phyloP scores from a whole-genome alignment of 495 filamentous ascomycete genomes.

The Aspergillus nidulans region DNA sequence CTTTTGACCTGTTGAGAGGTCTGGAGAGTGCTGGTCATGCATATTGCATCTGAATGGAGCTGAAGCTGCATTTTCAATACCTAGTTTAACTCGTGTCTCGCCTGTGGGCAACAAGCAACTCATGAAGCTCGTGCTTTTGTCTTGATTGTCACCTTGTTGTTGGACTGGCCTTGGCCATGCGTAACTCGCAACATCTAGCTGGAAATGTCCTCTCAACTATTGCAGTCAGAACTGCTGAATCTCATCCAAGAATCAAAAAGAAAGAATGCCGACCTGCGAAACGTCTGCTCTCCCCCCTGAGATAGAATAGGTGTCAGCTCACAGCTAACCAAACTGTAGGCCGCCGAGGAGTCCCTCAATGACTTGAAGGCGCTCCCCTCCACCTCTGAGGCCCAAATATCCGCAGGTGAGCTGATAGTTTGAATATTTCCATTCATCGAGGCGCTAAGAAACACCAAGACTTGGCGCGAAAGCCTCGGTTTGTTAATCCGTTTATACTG shows the following conservation, averaged over 20 bases:
- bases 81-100: background rate
- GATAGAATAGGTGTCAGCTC: slow-evolving; percentile 3
- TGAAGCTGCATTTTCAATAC: background rate
- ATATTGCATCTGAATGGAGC: background rate
- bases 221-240: slow-evolving; percentile 83
- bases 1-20: background rate
- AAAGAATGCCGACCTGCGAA: slow-evolving; percentile 82
- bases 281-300: slow-evolving; percentile 49
- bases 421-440: background rate
- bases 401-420: slow-evolving; percentile 58
- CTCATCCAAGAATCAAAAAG: slow-evolving; percentile 94
- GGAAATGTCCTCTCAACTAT: slow-evolving; percentile 87
- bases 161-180: slow-evolving; percentile 28
- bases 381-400: slow-evolving; percentile 76
- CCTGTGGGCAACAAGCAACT: background rate
- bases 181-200: slow-evolving; percentile 22
- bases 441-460: slow-evolving; percentile 51
- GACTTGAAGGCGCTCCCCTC: slow-evolving; percentile 78
- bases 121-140: slow-evolving; percentile 15
- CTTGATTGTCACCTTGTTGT: slow-evolving; percentile 5
- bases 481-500: slow-evolving; percentile 87
- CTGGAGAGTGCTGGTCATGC: background rate
- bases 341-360: slow-evolving; percentile 87
- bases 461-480: slow-evolving; percentile 71
- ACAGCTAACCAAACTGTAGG: slow-evolving; percentile 48